Conservation (phyloP, 1,284 basidiomycete genomes). For the Rhodotorula sp. region DNA sequence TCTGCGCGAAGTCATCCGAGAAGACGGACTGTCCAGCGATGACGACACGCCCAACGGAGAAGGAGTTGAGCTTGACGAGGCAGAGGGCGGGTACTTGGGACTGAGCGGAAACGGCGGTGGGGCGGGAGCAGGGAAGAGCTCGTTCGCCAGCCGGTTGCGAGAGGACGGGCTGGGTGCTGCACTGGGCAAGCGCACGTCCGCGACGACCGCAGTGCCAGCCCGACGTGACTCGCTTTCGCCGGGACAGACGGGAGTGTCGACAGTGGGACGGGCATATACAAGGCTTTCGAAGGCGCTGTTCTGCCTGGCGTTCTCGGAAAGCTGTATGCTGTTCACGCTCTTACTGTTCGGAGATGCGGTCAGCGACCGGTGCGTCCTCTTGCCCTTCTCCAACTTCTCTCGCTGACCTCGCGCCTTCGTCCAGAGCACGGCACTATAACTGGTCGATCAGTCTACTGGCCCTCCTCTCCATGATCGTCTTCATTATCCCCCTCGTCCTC, state of each 20-base stretch:
- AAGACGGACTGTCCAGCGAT: constrained; percentile 22
- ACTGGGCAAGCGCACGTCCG: background rate
- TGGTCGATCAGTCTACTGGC: constrained; percentile 45
- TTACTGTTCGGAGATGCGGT: constrained; percentile 44
- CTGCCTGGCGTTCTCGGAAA: constrained; percentile 46
- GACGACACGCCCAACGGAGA: constrained; percentile 12
- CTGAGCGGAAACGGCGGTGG: background rate
- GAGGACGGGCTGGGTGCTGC: constrained; percentile 7
- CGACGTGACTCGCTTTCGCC: background rate
- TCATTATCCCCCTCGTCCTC: constrained; percentile 42
- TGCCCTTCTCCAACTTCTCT: too few relatives aligned
- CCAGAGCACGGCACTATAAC: constrained; percentile 43
- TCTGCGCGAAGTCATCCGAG: constrained; percentile 39
- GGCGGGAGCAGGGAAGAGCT: background rate
- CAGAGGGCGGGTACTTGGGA: constrained; percentile 18
- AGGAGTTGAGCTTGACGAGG: constrained; percentile 23
- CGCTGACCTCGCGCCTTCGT: background rate
- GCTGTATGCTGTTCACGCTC: constrained; percentile 45
- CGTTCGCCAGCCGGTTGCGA: background rate
- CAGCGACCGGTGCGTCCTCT: constrained; percentile 31
- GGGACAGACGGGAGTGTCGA: background rate
- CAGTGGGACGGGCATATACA: constrained; percentile 17
- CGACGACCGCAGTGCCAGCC: background rate
- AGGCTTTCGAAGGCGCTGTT: constrained; percentile 42
- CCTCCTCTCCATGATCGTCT: constrained; percentile 44